phyloP scores from a whole-genome alignment of 495 filamentous ascomycete species.

The Parmelia sp. region DNA sequence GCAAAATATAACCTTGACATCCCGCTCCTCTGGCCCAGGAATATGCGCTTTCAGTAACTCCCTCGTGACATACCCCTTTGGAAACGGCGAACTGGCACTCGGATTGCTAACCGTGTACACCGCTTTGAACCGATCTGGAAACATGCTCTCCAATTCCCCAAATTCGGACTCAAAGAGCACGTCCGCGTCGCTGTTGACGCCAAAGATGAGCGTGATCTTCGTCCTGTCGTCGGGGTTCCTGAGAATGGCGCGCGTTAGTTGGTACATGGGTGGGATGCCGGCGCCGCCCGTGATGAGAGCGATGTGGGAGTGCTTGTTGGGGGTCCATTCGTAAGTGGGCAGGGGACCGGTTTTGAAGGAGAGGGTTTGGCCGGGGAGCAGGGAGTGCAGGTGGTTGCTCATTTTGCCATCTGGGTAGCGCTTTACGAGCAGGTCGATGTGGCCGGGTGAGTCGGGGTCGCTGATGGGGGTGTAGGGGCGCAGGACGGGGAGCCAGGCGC shows the following conservation, averaged over 20 bases:
- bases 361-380: conserved; percentile 53
- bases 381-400: conserved; percentile 54
- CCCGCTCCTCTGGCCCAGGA: background rate
- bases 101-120: background rate
- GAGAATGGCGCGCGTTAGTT: conserved; percentile 70
- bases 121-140: background rate
- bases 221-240: conserved; percentile 93
- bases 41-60: background rate
- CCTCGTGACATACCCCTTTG: background rate
- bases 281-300: conserved; percentile 57
- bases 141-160: conserved; percentile 60
- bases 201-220: conserved; percentile 90
- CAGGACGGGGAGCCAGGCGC: conserved; percentile 20
- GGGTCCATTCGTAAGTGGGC: conserved; percentile 47
- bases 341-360: conserved; percentile 44
- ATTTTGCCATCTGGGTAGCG: conserved; percentile 58
- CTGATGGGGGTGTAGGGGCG: conserved; percentile 58
- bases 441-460: conserved; percentile 47
- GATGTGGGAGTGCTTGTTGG: conserved; percentile 50
- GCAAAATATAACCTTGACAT: background rate
- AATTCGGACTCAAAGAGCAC: conserved; percentile 83
- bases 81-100: background rate
- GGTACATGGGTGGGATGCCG: conserved; percentile 59
- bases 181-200: conserved; percentile 78
- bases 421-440: conserved; percentile 56